Evolutionary conservation across 768 basidiomycete species (phyloP), one percentile per base, ranked within the genome.

Genomic region (Lactifluus echinatus): DNA sequence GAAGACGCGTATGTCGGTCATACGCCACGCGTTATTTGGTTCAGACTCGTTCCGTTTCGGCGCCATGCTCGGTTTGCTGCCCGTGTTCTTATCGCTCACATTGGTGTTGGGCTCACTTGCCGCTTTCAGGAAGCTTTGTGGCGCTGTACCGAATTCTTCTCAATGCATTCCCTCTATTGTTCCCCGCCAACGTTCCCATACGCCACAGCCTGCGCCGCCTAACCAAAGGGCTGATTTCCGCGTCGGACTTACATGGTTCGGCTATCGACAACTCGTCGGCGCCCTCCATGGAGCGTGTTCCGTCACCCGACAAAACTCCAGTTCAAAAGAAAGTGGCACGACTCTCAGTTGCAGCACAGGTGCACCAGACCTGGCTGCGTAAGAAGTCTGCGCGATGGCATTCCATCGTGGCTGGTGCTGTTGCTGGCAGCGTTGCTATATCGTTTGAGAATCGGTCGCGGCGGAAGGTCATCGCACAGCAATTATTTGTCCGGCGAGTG

Each of bases 11-110:
- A 70, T 87, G 10, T 70, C 80, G 3, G 67, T 93, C n/a, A 75
- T 96, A 46, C 80, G 85, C 8, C 87, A 81, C 71, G 93, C 93
- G 0, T 73, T 95, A 39, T 89, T 96, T 63, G 93, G 93, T 0
- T 57, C 73, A 33, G 93, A 96, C 65, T 84, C 89, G 0, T 78
- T 87, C 66, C 75, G 93, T 23, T 95, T 95, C 64, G 90, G 85
- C 4, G 82, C 85, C 0, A 94, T 94, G 91, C 74, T 97, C 28
- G 92, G 90, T 85, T 49, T 19, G 53, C 26, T 31, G 4, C 10
- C 4, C 26, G 17, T 37, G n/a, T 26, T 11, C 1, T 31, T 17
- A 33, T 45, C n/a, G n/a, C 23, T 28, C 39, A 24, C 8, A 10
- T 31, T 10, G 24, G 45, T 45, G 42, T 12, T 23, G 15, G 7